These are phyloP conservation scores for Hanseniaspora lindneri DNA, from an alignment of 805 yeast genomes.

Conservation along the genomic window DNA sequence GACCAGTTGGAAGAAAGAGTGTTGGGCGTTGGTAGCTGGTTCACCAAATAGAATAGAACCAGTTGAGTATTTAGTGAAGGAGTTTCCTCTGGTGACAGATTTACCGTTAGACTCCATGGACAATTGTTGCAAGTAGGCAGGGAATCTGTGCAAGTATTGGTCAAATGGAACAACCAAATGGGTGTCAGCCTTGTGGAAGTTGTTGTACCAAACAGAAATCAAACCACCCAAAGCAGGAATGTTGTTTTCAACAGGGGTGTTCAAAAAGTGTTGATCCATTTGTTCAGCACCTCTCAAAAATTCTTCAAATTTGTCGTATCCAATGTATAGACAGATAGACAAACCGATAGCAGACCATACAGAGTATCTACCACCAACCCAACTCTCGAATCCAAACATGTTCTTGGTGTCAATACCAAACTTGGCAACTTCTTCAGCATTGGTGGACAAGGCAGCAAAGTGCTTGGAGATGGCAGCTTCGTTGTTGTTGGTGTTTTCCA, in stretches of 20 bases:
- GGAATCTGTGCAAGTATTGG: conserved; percentile 97
- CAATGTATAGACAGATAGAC: conserved; percentile 88
- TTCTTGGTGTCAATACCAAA: conserved; percentile 95
- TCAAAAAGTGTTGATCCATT: conserved; percentile 77
- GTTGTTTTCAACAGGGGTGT: conserved; percentile 78
- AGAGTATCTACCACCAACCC: conserved; percentile 99
- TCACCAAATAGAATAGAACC: conserved; percentile 95
- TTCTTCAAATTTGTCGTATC: conserved; percentile 82
- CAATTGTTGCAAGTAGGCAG: conserved; percentile 96
- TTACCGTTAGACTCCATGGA: conserved; percentile 99
- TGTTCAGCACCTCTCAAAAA: conserved; percentile 97
- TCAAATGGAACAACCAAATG: conserved; percentile 97
- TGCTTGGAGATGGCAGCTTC: conserved; percentile 75
- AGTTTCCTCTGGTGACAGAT: conserved; percentile 85
- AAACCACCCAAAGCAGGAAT: conserved; percentile 91
- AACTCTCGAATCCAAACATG: conserved; percentile 96
- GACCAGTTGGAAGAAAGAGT: conserved; percentile 97
- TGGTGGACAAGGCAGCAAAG: conserved; percentile 92
- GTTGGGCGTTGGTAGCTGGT: conserved; percentile 98
- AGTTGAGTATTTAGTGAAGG: conserved; percentile 85
- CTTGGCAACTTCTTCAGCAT: conserved; percentile 78
- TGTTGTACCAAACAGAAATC: conserved; percentile 94
- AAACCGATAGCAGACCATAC: conserved; percentile 99
- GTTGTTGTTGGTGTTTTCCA: conserved; percentile 46
- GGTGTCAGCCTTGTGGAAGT: conserved; percentile 95